A percentile compares a stretch with the other conserved stretches of the same genome.
phyloP scores from a whole-genome alignment of 768 basidiomycete species.

The Kwoniella heveanensis region DNA sequence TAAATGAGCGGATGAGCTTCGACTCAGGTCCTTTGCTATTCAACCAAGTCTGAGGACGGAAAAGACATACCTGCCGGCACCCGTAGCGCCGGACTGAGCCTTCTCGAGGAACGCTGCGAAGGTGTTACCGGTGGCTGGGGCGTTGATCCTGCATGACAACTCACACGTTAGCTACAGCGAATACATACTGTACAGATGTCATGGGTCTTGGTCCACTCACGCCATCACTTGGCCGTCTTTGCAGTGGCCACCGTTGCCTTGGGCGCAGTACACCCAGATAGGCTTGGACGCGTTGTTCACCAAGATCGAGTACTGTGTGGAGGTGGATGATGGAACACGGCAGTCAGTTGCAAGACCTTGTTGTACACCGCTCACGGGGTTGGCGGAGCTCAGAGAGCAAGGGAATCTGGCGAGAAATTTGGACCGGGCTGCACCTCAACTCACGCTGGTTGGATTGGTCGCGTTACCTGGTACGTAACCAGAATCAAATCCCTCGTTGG shows the following conservation, averaged over 20 bases:
- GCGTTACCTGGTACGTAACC: slow-evolving; percentile 20
- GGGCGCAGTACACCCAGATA: slow-evolving; percentile 26
- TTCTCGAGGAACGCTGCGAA: slow-evolving; percentile 23
- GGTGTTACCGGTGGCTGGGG: slow-evolving; percentile 17
- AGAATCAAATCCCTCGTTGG: slow-evolving; percentile 21
- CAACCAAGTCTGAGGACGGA: no score
- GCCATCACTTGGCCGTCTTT: slow-evolving; percentile 24
- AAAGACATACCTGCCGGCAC: not conserved
- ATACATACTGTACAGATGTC: no score
- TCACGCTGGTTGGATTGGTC: slow-evolving; percentile 1
- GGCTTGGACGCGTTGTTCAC: slow-evolving; percentile 24
- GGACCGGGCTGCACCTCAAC: no score
- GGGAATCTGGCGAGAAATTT: no score
- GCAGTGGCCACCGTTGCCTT: slow-evolving; percentile 15
- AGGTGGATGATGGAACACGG: not conserved
- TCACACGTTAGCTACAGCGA: no score
- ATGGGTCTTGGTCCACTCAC: not conserved
- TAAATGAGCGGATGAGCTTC: no score
- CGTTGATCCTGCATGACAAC: slow-evolving; percentile 12
- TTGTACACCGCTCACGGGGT: no score
- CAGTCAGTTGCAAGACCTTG: no score
- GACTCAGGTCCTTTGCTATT: no score
- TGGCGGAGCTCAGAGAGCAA: no score
- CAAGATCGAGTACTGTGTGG: slow-evolving; percentile 28
- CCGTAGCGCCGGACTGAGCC: not conserved